Evolutionary conservation across 331 rosid genomes (phyloP).

Genomic region (Acacia concinna): DNA sequence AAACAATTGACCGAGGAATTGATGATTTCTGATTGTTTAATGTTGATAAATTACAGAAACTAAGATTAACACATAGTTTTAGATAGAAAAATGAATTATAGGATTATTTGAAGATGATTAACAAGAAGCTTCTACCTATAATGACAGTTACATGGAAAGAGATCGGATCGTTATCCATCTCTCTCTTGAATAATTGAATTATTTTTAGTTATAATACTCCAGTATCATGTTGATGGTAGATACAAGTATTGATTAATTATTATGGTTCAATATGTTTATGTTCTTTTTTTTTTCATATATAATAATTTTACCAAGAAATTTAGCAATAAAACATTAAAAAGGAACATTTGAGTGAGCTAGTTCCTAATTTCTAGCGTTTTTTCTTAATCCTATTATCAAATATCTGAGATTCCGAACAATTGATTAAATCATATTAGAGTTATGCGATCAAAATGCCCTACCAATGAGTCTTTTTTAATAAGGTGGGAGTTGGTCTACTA

Average conservation of each 20-base stretch:
- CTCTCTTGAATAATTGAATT: not conserved
- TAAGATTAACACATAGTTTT: not conserved
- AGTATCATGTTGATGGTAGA: not conserved
- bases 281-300: not conserved
- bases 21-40: not conserved
- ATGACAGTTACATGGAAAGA: constrained; percentile 28
- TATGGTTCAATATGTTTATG: not conserved
- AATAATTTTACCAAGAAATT: not conserved
- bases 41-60: not conserved
- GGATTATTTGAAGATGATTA: not conserved
- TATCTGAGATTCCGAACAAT: no score
- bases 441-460: no score
- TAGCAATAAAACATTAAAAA: not conserved
- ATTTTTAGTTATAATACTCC: not conserved
- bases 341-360: no score
- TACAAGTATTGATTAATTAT: not conserved
- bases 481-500: no score
- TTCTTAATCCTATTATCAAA: no score
- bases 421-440: no score
- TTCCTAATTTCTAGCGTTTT: no score
- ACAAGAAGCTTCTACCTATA: not conserved
- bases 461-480: no score
- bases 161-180: constrained; percentile 15
- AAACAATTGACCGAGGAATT: not conserved
- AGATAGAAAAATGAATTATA: not conserved